Percentiles rank a stretch among this genome's conserved stretches.
Evolutionary conservation across 495 filamentous ascomycete genomes (phyloP).

Genomic region (Neurospora sp.): DNA sequence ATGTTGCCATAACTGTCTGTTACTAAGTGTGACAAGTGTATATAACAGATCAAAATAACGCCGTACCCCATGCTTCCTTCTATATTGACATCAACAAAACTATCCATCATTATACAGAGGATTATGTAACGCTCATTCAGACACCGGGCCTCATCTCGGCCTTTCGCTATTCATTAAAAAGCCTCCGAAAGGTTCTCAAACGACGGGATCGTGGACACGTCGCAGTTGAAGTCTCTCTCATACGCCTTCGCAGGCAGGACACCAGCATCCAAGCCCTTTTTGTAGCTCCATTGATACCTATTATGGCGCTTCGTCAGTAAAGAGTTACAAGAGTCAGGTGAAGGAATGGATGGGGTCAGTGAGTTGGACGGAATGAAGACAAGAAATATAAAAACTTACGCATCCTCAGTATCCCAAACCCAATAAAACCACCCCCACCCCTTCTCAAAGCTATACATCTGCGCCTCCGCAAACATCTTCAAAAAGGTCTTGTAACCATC

Average conservation of each 20-base stretch:
- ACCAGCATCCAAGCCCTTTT: constrained; percentile 69
- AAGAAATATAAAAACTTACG: constrained; percentile 14
- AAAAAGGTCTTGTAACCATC: constrained; percentile 76
- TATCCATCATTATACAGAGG: not conserved
- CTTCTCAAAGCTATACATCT: constrained; percentile 85
- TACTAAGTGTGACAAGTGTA: not conserved
- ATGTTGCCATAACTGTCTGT: not conserved
- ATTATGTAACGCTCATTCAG: not conserved
- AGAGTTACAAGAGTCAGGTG: not conserved
- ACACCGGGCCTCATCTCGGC: not conserved
- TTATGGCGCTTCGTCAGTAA: constrained; percentile 46
- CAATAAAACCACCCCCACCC: constrained; percentile 98
- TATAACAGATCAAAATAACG: not conserved
- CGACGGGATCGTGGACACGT: constrained; percentile 50
- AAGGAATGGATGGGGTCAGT: not conserved
- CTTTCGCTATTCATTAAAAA: constrained; percentile 38
- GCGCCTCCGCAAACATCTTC: constrained; percentile 82
- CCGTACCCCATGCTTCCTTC: not conserved
- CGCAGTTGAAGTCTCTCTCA: constrained; percentile 66
- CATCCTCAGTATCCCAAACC: constrained; percentile 54
- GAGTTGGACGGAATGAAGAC: not conserved
- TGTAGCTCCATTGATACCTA: constrained; percentile 90
- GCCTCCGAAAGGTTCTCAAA: constrained; percentile 60
- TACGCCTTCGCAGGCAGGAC: constrained; percentile 76
- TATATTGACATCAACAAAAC: not conserved